Percentiles rank a stretch among this genome's conserved stretches.
These are phyloP conservation scores for Trichosporon sp. DNA, from an alignment of 1,284 basidiomycete species.

Conservation along the genomic window DNA sequence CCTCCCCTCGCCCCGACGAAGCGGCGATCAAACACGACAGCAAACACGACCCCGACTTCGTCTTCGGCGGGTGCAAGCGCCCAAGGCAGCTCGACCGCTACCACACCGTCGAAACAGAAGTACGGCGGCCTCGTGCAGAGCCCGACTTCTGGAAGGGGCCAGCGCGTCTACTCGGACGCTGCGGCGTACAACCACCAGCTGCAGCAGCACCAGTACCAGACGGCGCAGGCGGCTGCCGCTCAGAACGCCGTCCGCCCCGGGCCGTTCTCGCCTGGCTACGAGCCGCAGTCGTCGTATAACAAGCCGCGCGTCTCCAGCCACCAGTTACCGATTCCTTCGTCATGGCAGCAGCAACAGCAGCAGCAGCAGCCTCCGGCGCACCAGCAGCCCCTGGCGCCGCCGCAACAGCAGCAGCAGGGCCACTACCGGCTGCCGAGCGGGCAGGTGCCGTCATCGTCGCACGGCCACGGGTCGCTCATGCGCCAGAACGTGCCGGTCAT, in stretches of 20 bases:
- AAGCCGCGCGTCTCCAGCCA: slow-evolving; percentile 43
- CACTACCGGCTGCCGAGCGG: background rate
- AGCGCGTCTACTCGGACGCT: slow-evolving; percentile 83
- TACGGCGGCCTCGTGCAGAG: slow-evolving; percentile 84
- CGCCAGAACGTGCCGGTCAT: slow-evolving; percentile 43
- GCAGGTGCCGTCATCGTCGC: background rate
- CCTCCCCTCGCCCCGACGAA: background rate
- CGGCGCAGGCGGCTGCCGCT: slow-evolving; percentile 58
- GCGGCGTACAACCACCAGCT: slow-evolving; percentile 92
- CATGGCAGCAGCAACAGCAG: slow-evolving; percentile 11
- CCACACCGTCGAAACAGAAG: slow-evolving; percentile 56
- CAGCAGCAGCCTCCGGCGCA: slow-evolving; percentile 41
- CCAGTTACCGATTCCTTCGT: slow-evolving; percentile 2
- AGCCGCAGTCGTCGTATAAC: slow-evolving; percentile 19
- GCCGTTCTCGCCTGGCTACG: slow-evolving; percentile 38
- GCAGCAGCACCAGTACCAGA: slow-evolving; percentile 88
- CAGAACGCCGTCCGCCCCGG: slow-evolving; percentile 30
- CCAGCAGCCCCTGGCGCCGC: background rate
- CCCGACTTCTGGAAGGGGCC: slow-evolving; percentile 62
- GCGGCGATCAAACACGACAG: slow-evolving; percentile 11
- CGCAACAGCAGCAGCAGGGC: background rate
- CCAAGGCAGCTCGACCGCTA: slow-evolving; percentile 16
- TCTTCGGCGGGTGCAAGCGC: slow-evolving; percentile 9
- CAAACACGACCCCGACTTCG: slow-evolving; percentile 8
- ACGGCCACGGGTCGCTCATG: background rate